Base-by-base conservation (phyloP, 2,329 filamentous ascomycete genomes). In the Verticillium nubilum region DNA sequence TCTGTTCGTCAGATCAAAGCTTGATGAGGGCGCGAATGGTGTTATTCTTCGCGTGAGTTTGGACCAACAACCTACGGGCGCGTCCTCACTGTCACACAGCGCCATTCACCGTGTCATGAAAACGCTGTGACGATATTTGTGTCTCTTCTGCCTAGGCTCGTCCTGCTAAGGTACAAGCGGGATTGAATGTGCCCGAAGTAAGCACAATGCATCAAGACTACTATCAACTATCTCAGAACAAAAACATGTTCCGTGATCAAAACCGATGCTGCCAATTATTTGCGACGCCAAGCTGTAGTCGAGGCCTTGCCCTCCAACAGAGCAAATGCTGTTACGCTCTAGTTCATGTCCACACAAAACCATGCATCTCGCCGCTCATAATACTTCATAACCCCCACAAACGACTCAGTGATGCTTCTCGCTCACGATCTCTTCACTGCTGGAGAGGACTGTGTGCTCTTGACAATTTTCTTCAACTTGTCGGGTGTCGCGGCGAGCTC, bases 401-500 rank as follows among this genome's bases (percentile, higher is more conserved):
- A 42, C 52, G 26, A 17, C n/a, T 60, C 42, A 62, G 37, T 62
- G 56, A 15, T 63, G 69, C 61, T 23, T 10, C 42, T 7, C 5
- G 13, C 29, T 31, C 29, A 31, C 29, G 29, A 31, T 78, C 77
- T 72, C 66, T 80, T 81, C 60, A 70, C 67, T 15, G 73, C 69
- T 27, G 82, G 81, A 52, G 82, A 84, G 27, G 78, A 79, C 63
- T 78, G 73, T 64, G 77, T 74, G 67, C 77, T 80, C 63, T 75
- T 75, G 58, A 74, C 72, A 58, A 74, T 76, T 58, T 75, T 72
- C 57, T 75, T 76, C 59, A 77, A 76, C 62, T 84, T 80, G 54
- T 81, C 77, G 61, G 79, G 77, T 65, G 85, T 77, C n/a, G 82
- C 84, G 59, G 79, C 76, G 61, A 78, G 79, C 67, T 85, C 82